Evolutionary conservation across 2,329 filamentous ascomycete genomes (phyloP), one percentile per base, ranked within the genome.

Genomic region (Hortaea werneckii): DNA sequence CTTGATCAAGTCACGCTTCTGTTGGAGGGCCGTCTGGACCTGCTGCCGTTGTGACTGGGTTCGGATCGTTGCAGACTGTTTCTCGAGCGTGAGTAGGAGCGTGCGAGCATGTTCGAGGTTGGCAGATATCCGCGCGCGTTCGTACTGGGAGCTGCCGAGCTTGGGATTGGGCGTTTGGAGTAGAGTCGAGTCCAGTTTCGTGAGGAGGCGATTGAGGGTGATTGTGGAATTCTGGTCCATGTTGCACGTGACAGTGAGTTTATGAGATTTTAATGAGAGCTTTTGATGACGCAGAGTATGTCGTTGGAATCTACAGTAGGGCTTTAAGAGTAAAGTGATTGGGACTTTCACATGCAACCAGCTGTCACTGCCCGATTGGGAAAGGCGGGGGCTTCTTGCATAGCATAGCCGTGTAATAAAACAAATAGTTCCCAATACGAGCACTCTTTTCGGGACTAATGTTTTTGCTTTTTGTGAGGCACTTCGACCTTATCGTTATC

Each of bases 101-200:
- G 73, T 75, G 37, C 80, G 78, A 13, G 85, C 85, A 61, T 85
- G 79, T 54, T 84, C 77, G 50, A 90, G 70, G 57, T 87, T 89
- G 52, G 74, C 72, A 53, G 67, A 67, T 29, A 74, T 71, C 57
- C 76, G 78, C 51, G 74, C 73, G 49, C 85, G 75, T 66, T 87
- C 83, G 58, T 79, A 82, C 57, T 77, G 78, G 54, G 77, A 85
- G 29, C 70, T 69, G 45, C 77, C 50, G 40, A 59, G 44, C 8
- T 52, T 42, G 41, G 53, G 41, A 54, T 81, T 77, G 45, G 80
- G 75, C 12, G 46, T 27, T 45, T 77, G 76, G 34, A 87, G 71
- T 43, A 88, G 72, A 30, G 71, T 79, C 49, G 77, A 74, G 55
- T 86, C 80, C 34, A 88, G 69, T 29, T 83, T 79, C 42, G 68